Evolutionary conservation across 2,329 filamentous ascomycete species (phyloP), one percentile per base, ranked within the genome.

Genomic region (Nothophoma quercina): DNA sequence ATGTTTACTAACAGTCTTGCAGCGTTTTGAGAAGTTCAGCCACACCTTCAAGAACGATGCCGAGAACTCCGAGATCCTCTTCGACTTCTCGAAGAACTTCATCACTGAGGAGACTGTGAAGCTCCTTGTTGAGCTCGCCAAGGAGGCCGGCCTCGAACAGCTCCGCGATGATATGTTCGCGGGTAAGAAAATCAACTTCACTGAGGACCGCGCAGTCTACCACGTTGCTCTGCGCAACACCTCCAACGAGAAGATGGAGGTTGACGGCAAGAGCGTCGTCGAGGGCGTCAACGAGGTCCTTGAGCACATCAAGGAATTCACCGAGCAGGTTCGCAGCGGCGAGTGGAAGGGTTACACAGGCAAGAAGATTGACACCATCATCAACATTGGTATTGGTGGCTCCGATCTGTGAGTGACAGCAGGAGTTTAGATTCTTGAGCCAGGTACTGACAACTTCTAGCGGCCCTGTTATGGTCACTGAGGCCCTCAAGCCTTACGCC

Each of bases 1-100:
- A 23, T n/a, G 21, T 22, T 21, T 13, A 35, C 62, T 67, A 39
- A 67, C 12, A 15, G 15, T 34, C 9, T 16, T 30, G 22, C 75
- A 89, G 73, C 91, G 95, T 59, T 98, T 97, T 82, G 79, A 88
- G 71, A 96, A 95, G 79, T 93, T 96, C 81, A 90, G 87, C 74
- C 90, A 88, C 75, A 91, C 85, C 70, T 96, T 98, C 78, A 81
- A 84, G 67, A 93, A 91, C 77, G 76, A 84, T 45, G 88, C 89
- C 64, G 90, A 96, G 70, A 84, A 83, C 70, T 88, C 86, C 65
- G 91, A 97, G 62, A 95, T 96, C 70, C 85, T 99, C 60, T 99
- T 98, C 78, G 95, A 99, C 79, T 99, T 96, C 81, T 95, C 89
- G 82, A 99, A 99, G 87, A 99, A 99, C 85, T 93, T 99, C 78